Evolutionary conservation across 164 flowering plant species (phyloP).

Genomic region (Litsea cubeba): DNA sequence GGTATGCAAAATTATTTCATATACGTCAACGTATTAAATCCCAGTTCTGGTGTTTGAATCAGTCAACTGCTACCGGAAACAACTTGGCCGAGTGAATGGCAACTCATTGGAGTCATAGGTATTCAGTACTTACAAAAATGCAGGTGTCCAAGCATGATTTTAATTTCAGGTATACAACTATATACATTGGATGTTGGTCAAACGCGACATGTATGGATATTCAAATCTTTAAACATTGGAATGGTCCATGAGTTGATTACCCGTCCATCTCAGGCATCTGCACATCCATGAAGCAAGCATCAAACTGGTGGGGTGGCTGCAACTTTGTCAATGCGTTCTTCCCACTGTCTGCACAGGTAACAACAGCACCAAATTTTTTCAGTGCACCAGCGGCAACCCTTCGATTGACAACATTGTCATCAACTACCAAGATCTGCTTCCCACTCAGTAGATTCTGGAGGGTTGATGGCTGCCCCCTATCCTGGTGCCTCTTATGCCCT

Average conservation of each 20-base stretch:
- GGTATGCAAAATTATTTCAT: no score
- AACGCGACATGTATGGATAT: not conserved
- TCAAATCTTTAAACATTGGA: not conserved
- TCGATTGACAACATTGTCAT: constrained; percentile 77
- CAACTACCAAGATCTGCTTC: constrained; percentile 77
- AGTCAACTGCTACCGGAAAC: no score
- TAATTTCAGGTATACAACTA: no score
- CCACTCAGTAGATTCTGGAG: constrained; percentile 53
- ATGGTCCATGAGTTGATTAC: constrained; percentile 22
- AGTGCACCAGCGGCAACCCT: constrained; percentile 91
- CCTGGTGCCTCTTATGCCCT: constrained; percentile 33
- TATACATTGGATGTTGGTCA: no score
- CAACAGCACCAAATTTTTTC: constrained; percentile 74
- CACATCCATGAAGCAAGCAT: constrained; percentile 97
- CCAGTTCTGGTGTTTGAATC: no score
- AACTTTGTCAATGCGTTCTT: constrained; percentile 58
- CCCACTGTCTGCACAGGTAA: constrained; percentile 78
- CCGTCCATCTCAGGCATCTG: constrained; percentile 99
- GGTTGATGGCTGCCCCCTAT: constrained; percentile 31
- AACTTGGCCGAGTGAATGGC: no score
- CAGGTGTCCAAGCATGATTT: no score
- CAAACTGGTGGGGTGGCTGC: constrained; percentile 73
- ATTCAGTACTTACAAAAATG: no score
- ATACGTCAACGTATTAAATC: no score
- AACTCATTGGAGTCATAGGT: no score